Conservation (phyloP, 352 stramenopile species). For the Phytophthora palmivora region DNA sequence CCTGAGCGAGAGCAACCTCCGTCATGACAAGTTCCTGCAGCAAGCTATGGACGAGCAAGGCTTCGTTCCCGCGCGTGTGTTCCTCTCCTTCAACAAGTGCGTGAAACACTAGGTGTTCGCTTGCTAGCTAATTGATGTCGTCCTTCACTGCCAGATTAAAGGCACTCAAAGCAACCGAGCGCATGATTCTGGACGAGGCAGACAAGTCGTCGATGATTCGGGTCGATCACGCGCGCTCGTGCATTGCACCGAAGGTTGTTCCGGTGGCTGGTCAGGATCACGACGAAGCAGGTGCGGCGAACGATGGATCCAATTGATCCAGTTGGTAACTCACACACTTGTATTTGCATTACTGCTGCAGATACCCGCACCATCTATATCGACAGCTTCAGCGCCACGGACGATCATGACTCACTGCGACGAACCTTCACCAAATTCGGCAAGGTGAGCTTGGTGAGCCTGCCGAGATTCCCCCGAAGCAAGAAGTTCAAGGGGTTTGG, state of each 20-base stretch:
- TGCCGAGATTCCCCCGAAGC: slow-evolving; percentile 73
- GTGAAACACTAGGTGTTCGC: not conserved
- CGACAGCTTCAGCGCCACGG: slow-evolving; percentile 61
- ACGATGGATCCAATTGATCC: not conserved
- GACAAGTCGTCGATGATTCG: slow-evolving; percentile 60
- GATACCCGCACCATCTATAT: slow-evolving; percentile 74
- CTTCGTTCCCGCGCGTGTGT: slow-evolving; percentile 58
- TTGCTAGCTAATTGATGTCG: not conserved
- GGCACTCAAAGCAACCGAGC: slow-evolving; percentile 57
- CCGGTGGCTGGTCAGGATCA: slow-evolving; percentile 32
- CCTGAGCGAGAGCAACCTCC: slow-evolving; percentile 77
- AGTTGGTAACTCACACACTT: not conserved
- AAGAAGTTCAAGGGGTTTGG: slow-evolving; percentile 84
- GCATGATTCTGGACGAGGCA: slow-evolving; percentile 63
- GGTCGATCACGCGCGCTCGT: slow-evolving; percentile 43
- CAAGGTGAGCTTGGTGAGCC: slow-evolving; percentile 81
- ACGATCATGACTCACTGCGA: slow-evolving; percentile 79
- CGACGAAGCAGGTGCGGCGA: slow-evolving; percentile 30
- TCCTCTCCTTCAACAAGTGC: slow-evolving; percentile 79
- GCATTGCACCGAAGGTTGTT: slow-evolving; percentile 55
- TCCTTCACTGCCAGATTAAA: slow-evolving; percentile 43
- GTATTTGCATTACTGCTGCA: slow-evolving; percentile 16
- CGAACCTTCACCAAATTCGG: slow-evolving; percentile 62
- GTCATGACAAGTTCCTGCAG: slow-evolving; percentile 83
- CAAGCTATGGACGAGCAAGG: slow-evolving; percentile 73